Evolutionary conservation across 257 asterid species (phyloP).

Genomic region (Prunella vulgaris): DNA sequence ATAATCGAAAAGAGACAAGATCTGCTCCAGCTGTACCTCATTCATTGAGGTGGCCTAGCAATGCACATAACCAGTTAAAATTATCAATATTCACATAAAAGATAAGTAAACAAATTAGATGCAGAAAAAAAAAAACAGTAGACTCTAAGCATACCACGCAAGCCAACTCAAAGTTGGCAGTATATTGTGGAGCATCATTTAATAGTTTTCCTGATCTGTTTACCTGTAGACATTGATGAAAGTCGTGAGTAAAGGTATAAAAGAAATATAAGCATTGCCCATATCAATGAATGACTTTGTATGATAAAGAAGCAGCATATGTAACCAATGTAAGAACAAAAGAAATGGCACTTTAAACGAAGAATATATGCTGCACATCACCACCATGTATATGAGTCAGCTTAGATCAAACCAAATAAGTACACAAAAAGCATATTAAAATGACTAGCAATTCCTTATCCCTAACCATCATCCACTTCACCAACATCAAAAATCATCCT

Average conservation of each 20-base stretch:
- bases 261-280: constrained; percentile 14
- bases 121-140: neutral
- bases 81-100: constrained; percentile 21
- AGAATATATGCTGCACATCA: too few relatives aligned
- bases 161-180: constrained; percentile 49
- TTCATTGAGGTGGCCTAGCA: constrained; percentile 63
- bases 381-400: too few relatives aligned
- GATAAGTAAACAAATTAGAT: constrained; percentile 4
- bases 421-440: too few relatives aligned
- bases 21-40: constrained; percentile 78
- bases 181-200: constrained; percentile 82
- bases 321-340: too few relatives aligned
- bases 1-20: constrained; percentile 65
- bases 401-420: too few relatives aligned
- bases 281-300: constrained; percentile 14
- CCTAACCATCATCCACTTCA: too few relatives aligned
- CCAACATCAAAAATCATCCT: too few relatives aligned
- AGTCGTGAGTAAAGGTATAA: constrained; percentile 25
- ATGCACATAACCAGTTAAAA: constrained; percentile 20
- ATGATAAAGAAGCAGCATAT: constrained; percentile 2
- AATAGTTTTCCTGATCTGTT: constrained; percentile 82
- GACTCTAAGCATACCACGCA: constrained; percentile 50
- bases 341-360: too few relatives aligned
- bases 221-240: constrained; percentile 56
- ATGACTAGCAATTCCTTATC: too few relatives aligned